Conservation (phyloP, 2,329 filamentous ascomycete species). For the Nigrospora osmanthi region DNA sequence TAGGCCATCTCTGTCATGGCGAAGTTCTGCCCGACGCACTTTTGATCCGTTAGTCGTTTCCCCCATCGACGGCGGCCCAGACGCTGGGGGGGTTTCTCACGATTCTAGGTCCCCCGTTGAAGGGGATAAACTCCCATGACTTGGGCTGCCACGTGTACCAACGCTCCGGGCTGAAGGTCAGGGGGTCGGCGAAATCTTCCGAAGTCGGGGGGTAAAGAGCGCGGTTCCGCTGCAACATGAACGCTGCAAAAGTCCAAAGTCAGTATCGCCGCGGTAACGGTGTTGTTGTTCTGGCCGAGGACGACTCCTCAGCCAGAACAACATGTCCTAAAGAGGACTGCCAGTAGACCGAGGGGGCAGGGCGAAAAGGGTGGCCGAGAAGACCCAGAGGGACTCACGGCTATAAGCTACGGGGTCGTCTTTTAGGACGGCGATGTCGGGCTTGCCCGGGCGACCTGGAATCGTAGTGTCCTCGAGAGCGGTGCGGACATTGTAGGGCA, state of each 20-base stretch:
- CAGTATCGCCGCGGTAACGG: no score
- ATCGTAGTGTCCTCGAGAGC: constrained; percentile 14
- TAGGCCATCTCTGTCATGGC: constrained; percentile 51
- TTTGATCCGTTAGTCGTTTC: background rate
- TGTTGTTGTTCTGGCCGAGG: constrained; percentile 15
- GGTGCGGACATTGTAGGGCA: constrained; percentile 43
- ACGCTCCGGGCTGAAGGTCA: constrained; percentile 35
- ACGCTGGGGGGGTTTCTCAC: constrained; percentile 22
- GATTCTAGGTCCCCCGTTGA: constrained; percentile 36
- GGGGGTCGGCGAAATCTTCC: constrained; percentile 12
- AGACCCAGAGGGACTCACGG: constrained; percentile 11
- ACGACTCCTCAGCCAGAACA: constrained; percentile 29
- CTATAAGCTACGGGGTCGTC: constrained; percentile 41
- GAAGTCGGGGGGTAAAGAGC: constrained; percentile 46
- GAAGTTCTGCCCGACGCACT: constrained; percentile 51
- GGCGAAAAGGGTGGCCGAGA: no score
- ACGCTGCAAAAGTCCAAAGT: constrained; percentile 2
- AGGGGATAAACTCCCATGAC: constrained; percentile 38
- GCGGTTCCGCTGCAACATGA: constrained; percentile 41
- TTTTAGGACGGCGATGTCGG: constrained; percentile 34
- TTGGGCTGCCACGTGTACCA: constrained; percentile 33
- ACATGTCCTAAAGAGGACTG: background rate
- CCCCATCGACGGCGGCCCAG: no score
- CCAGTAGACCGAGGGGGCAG: no score
- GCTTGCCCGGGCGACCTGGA: constrained; percentile 10